Evolutionary conservation across 139 green algal species (phyloP).

Genomic region (Micractinium sp.): DNA sequence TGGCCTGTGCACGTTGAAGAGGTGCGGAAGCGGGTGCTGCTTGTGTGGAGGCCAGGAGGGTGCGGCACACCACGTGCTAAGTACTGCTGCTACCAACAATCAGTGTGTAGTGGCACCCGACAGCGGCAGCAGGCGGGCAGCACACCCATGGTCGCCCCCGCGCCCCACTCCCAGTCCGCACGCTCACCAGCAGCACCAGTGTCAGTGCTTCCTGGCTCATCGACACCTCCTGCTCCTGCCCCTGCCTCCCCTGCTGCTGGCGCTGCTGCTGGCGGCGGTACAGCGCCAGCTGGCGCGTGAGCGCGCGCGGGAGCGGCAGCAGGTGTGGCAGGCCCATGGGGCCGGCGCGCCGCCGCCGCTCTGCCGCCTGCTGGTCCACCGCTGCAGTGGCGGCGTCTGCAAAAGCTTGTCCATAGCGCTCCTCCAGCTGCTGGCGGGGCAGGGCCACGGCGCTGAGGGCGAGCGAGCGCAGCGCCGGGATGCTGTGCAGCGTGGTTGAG

Average conservation of each 20-base stretch:
- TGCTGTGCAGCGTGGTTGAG: not conserved
- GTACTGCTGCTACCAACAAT: not conserved
- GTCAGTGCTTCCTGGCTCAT: not conserved
- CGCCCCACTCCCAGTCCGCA: not conserved
- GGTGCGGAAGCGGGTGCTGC: too few relatives aligned
- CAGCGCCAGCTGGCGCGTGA: not conserved
- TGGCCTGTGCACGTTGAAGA: not conserved
- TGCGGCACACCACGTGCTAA: not conserved
- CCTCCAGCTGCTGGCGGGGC: not conserved
- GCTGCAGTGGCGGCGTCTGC: not conserved
- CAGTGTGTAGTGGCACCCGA: too few relatives aligned
- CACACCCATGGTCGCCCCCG: not conserved
- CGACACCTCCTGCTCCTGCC: not conserved
- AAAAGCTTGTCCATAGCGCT: not conserved
- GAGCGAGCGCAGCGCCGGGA: conserved; percentile 9
- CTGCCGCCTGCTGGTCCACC: not conserved
- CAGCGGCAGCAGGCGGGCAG: not conserved
- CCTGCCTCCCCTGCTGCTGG: not conserved
- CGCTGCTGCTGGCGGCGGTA: not conserved
- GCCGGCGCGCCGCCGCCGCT: not conserved
- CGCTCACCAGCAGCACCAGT: conserved; percentile 10
- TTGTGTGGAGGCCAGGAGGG: too few relatives aligned
- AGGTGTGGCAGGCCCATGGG: not conserved
- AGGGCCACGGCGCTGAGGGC: not conserved
- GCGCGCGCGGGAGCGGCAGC: not conserved